Evolutionary conservation across 2,329 filamentous ascomycete species (phyloP).

Genomic region (Myriangium duriaei): DNA sequence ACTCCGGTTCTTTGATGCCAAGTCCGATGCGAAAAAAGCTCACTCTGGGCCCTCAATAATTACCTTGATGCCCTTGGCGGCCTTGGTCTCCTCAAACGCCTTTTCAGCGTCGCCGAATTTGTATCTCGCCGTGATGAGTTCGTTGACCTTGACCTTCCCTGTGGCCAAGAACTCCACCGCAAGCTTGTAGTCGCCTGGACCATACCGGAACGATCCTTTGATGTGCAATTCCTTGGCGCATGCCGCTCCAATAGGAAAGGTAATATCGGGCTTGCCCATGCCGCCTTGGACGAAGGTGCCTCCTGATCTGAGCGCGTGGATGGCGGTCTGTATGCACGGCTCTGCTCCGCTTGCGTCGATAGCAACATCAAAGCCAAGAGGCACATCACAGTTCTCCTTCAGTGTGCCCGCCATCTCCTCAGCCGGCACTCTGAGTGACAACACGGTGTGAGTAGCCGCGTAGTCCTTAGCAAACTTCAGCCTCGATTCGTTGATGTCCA

Average conservation of each 20-base stretch:
- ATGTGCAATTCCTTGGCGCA: conserved; percentile 77
- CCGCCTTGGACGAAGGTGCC: conserved; percentile 71
- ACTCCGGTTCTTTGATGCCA: too few relatives aligned
- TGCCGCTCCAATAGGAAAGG: conserved; percentile 77
- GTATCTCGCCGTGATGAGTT: conserved; percentile 62
- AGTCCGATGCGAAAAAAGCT: too few relatives aligned
- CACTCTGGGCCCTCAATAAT: conserved; percentile 32
- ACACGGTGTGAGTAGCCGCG: conserved; percentile 19
- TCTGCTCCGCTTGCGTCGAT: conserved; percentile 74
- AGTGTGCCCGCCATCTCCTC: conserved; percentile 14
- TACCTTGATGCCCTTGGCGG: conserved; percentile 59
- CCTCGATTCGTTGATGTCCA: conserved; percentile 43
- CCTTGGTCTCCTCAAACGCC: conserved; percentile 75
- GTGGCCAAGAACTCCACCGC: conserved; percentile 62
- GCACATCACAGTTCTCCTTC: conserved; percentile 14
- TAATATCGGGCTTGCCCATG: conserved; percentile 76
- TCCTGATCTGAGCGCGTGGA: conserved; percentile 56
- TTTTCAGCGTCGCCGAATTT: conserved; percentile 68
- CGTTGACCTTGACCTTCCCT: conserved; percentile 60
- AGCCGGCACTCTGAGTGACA: conserved; percentile 20
- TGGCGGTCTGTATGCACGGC: conserved; percentile 60
- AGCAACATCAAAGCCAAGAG: conserved; percentile 56
- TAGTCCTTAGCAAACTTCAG: conserved; percentile 44
- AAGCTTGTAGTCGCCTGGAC: conserved; percentile 59
- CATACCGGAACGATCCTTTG: conserved; percentile 49